These are phyloP conservation scores for Turritis glabra DNA, from an alignment of 345 rosid species.

Conservation along the genomic window DNA sequence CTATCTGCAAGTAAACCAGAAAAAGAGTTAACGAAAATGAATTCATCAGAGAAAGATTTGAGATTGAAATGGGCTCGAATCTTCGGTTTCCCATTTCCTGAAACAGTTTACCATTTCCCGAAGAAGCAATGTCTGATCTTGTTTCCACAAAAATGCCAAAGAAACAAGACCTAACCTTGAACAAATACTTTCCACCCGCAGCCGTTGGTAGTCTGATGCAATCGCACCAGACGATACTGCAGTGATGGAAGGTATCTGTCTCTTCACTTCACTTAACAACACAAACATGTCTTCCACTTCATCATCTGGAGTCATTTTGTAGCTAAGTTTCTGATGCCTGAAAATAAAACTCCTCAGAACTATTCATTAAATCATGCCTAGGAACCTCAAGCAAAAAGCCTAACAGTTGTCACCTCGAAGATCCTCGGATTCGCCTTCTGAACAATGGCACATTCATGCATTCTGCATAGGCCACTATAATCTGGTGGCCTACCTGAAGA, in stretches of 20 bases:
- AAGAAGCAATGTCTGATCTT: slow-evolving; percentile 93
- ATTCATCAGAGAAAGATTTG: slow-evolving; percentile 3
- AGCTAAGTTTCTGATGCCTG: slow-evolving; percentile 76
- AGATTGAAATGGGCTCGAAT: slow-evolving; percentile 13
- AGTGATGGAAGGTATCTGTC: slow-evolving; percentile 71
- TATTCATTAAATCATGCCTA: background rate
- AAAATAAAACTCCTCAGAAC: slow-evolving; percentile 6
- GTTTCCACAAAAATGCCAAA: slow-evolving; percentile 95
- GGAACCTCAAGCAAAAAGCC: slow-evolving; percentile 13
- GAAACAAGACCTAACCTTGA: slow-evolving; percentile 99
- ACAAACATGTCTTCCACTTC: slow-evolving; percentile 95
- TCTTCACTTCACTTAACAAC: slow-evolving; percentile 75
- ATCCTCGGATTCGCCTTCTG: slow-evolving; percentile 77
- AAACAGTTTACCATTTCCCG: slow-evolving; percentile 78
- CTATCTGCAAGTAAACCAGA: slow-evolving; percentile 54
- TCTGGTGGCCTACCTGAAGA: slow-evolving; percentile 88
- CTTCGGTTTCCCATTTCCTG: slow-evolving; percentile 16
- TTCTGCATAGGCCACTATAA: slow-evolving; percentile 78
- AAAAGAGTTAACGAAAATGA: slow-evolving; percentile 8
- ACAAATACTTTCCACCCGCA: slow-evolving; percentile 94
- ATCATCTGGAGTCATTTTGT: slow-evolving; percentile 71
- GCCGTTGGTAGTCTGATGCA: slow-evolving; percentile 94
- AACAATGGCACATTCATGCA: slow-evolving; percentile 92
- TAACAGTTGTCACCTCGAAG: slow-evolving; percentile 65
- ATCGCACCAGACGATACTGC: slow-evolving; percentile 98